Evolutionary conservation across 257 asterid genomes (phyloP), one percentile per base, ranked within the genome.

Genomic region (Nicotiana knightiana): DNA sequence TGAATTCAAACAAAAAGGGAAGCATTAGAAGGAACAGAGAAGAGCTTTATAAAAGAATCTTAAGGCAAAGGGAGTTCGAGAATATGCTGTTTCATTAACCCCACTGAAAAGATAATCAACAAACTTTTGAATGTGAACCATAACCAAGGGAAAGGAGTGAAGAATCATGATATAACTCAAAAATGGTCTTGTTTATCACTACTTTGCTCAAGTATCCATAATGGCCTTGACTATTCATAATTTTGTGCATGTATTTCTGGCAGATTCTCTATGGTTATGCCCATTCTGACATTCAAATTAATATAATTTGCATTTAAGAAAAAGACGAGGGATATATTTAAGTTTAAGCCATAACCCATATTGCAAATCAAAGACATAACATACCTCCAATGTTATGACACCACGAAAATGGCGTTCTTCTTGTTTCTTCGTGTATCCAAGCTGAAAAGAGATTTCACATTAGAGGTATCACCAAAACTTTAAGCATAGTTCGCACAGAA

Each of bases 351-450:
- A 12, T 17, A 13, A 16, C 59, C 58, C 18, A 54, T 54, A 15
- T 17, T 13, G 63, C 58, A 58, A 46, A n/a, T 39, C 64, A 59
- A 16, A 11, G 26, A 46, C 21, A 70, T 7, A n/a, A 53, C 75
- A 46, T 81, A 93, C 99, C 99, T 96, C 99, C 89, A 96, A 90
- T 62, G 92, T 93, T 76, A 96, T 89, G 76, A 93, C 98, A 80
- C 99, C 99, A 83, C 97, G 99, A 82, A 94, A 96, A 88, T 92
- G 97, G 2, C 92, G 89, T 86, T 96, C 99, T 87, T 96, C 99
- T 89, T 93, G 98, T 76, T 93, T 94, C 87, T 96, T 94, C 57
- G 99, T 96, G 89, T 96, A 96, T 54, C 99, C 99, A 85, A 96
- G 97, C 99, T 96, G 94, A 85, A 91, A 58, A 70, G 73, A 5